Evolutionary conservation across 441 rosid species (phyloP).

Genomic region (Melastoma candidum): DNA sequence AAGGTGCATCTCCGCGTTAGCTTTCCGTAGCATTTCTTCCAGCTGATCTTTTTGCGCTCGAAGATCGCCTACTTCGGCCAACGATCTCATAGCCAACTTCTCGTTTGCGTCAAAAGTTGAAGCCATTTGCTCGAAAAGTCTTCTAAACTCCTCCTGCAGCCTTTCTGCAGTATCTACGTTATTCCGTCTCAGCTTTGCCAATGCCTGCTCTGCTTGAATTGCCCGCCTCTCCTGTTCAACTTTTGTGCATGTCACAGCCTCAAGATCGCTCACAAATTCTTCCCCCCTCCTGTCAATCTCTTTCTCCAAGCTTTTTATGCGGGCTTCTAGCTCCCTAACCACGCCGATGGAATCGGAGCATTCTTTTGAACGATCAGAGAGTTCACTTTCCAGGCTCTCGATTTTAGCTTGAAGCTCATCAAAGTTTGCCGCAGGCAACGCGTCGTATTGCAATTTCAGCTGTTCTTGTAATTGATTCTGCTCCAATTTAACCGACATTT

Average conservation of each 20-base stretch:
- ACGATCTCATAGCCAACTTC: conserved; percentile 57
- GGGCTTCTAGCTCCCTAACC: conserved; percentile 44
- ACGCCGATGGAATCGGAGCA: conserved; percentile 34
- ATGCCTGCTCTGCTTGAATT: conserved; percentile 64
- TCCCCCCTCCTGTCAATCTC: conserved; percentile 52
- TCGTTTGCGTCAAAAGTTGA: conserved; percentile 65
- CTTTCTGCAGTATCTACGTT: conserved; percentile 60
- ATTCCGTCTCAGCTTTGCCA: conserved; percentile 54
- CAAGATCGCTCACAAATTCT: conserved; percentile 51
- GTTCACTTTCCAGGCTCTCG: conserved; percentile 35
- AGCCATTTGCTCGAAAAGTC: conserved; percentile 61
- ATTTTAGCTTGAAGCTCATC: conserved; percentile 1
- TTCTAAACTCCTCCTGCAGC: conserved; percentile 65
- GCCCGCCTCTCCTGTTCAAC: conserved; percentile 86
- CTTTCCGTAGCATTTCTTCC: conserved; percentile 47
- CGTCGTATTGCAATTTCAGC: conserved; percentile 59
- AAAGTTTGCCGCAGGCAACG: conserved; percentile 13
- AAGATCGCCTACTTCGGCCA: conserved; percentile 56
- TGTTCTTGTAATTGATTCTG: conserved; percentile 79
- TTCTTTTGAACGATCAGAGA: conserved; percentile 38
- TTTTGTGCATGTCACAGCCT: conserved; percentile 39
- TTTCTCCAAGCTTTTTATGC: conserved; percentile 46
- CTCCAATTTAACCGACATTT: conserved; percentile 52
- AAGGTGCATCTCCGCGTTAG: conserved; percentile 39
- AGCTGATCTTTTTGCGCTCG: conserved; percentile 41